These are phyloP conservation scores for Metschnikowia sp. DNA, from an alignment of 805 yeast species.

Conservation along the genomic window DNA sequence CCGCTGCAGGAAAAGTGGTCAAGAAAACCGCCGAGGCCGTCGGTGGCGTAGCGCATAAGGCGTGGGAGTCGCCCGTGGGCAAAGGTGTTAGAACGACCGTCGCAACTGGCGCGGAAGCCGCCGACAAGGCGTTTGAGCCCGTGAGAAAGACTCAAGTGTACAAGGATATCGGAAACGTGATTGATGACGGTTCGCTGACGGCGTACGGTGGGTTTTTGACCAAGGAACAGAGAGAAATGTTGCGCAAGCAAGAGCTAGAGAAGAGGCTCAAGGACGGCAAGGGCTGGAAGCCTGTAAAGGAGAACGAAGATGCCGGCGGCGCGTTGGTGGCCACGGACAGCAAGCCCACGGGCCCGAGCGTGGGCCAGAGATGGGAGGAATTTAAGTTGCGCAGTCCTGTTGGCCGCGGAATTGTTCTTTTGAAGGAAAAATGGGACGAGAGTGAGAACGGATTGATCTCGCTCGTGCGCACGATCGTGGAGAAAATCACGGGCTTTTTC, in stretches of 20 bases:
- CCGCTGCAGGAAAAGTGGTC: constrained; percentile 70
- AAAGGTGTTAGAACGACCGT: constrained; percentile 84
- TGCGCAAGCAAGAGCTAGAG: constrained; percentile 54
- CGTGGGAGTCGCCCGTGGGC: constrained; percentile 96
- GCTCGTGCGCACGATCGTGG: constrained; percentile 71
- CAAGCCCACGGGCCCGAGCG: constrained; percentile 65
- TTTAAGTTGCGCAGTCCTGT: constrained; percentile 64
- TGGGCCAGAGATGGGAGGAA: constrained; percentile 63
- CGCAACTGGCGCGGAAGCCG: constrained; percentile 73
- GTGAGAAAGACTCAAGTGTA: constrained; percentile 86
- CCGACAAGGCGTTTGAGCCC: constrained; percentile 91
- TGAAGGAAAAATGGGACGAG: constrained; percentile 83
- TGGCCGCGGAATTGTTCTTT: constrained; percentile 59
- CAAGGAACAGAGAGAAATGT: constrained; percentile 72
- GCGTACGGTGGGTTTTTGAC: constrained; percentile 90
- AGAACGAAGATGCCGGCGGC: constrained; percentile 78
- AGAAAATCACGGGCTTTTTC: constrained; percentile 81
- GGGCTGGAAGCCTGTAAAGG: constrained; percentile 64
- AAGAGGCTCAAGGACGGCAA: constrained; percentile 56
- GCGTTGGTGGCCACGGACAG: constrained; percentile 79
- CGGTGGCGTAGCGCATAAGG: constrained; percentile 82
- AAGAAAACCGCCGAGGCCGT: constrained; percentile 91
- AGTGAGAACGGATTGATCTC: constrained; percentile 89
- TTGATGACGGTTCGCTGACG: constrained; percentile 86
- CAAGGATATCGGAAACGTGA: constrained; percentile 81